phyloP scores from a whole-genome alignment of 2,329 filamentous ascomycete species.

The Beauveria varroae region DNA sequence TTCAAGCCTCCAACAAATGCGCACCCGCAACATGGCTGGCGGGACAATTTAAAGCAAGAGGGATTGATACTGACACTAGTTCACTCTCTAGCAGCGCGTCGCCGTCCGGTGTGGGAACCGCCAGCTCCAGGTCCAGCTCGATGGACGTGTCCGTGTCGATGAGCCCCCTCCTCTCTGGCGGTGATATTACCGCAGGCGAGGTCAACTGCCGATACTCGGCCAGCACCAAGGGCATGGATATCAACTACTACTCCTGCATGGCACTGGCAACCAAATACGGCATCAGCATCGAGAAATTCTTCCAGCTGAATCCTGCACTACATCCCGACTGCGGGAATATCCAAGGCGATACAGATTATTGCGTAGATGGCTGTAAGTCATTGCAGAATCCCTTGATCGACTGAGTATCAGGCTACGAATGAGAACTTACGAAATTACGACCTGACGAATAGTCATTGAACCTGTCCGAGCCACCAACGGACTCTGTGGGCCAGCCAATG shows the following conservation, averaged over 20 bases:
- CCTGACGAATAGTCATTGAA: neutral
- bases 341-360: slow-evolving; percentile 20
- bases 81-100: neutral
- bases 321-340: slow-evolving; percentile 21
- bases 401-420: neutral
- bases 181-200: slow-evolving; percentile 2
- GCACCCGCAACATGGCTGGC: slow-evolving; percentile 8
- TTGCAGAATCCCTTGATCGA: neutral
- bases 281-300: slow-evolving; percentile 19
- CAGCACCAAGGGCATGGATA: slow-evolving; percentile 9
- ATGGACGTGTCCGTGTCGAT: neutral
- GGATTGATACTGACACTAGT: neutral
- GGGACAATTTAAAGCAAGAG: neutral
- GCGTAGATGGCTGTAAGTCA: slow-evolving; percentile 23
- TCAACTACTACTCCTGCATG: slow-evolving; percentile 21
- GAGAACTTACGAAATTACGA: no score
- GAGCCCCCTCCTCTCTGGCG: neutral
- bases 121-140: no score
- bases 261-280: slow-evolving; percentile 17
- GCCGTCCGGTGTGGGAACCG: neutral
- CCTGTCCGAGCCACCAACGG: neutral
- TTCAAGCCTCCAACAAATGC: slow-evolving; percentile 11
- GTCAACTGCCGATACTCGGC: slow-evolving; percentile 16
- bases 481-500: neutral
- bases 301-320: slow-evolving; percentile 20